These are phyloP conservation scores for Penicillium canescens DNA, from an alignment of 495 filamentous ascomycete genomes.

Conservation along the genomic window DNA sequence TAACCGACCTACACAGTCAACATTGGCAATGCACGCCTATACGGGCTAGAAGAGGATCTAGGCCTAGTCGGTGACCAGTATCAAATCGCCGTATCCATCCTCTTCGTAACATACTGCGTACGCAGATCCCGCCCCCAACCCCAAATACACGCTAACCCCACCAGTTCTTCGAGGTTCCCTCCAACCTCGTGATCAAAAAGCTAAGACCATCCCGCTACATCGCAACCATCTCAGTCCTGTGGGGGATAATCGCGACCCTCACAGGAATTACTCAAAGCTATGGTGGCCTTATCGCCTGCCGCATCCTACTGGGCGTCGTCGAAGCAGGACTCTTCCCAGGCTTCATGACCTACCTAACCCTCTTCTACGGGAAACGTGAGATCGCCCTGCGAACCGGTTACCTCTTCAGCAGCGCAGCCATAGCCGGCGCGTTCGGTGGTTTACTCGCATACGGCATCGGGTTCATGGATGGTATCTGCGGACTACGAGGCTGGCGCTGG, in stretches of 20 bases:
- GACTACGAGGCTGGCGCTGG: conserved; percentile 58
- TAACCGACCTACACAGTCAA: conserved; percentile 54
- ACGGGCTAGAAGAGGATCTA: conserved; percentile 67
- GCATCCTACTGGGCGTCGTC: conserved; percentile 55
- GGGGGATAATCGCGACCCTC: conserved; percentile 72
- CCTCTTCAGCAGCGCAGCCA: conserved; percentile 73
- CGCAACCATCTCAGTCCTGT: conserved; percentile 58
- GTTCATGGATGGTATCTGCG: conserved; percentile 65
- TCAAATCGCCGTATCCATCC: conserved; percentile 66
- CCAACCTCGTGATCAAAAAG: conserved; percentile 78
- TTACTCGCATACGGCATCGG: conserved; percentile 74
- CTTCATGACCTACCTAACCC: conserved; percentile 66
- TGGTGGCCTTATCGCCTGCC: conserved; percentile 54
- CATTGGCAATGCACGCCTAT: conserved; percentile 75
- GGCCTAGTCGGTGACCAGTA: conserved; percentile 62
- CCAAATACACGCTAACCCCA: neutral
- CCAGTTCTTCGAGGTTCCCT: conserved; percentile 46
- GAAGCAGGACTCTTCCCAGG: conserved; percentile 58
- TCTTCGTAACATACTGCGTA: conserved; percentile 71
- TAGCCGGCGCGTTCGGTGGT: conserved; percentile 76
- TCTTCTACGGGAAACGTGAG: conserved; percentile 75
- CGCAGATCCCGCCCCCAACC: conserved; percentile 13
- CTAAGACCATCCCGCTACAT: conserved; percentile 75
- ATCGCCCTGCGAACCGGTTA: conserved; percentile 74
- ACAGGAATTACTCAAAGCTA: conserved; percentile 65